Evolutionary conservation across 2,329 filamentous ascomycete genomes (phyloP), one percentile per base, ranked within the genome.

Genomic region (Aureobasidium musti): DNA sequence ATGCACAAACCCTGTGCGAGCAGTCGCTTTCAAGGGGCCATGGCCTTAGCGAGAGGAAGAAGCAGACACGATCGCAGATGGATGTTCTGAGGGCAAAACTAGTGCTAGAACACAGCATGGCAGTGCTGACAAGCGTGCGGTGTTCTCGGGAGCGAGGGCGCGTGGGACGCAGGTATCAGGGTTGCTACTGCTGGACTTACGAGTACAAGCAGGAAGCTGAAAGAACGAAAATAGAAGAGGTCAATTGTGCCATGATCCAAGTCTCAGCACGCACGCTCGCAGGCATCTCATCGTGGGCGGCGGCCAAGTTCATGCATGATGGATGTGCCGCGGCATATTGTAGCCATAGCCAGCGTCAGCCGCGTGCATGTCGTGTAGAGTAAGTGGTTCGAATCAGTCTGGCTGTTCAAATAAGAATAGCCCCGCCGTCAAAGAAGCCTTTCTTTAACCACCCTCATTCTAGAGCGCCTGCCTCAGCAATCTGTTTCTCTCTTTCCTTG

Each of bases 401-500:
- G 19, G 30, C 17, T 28, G 33, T 21, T 50, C 21, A 63, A 50
- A 63, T 52, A 63, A 28, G 59, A 64, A 30, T 23, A 57, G 35
- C 65, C 65, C 65, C 65, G 56, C 65, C 45, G 41, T 41, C 54
- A 30, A 35, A 30, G 43, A 61, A 53, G 65, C 53, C 56, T 66
- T 54, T 64, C 53, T 66, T 50, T 39, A 49, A 59, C 57, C 67
- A 65, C 52, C 54, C 54, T 65, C 54, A 43, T 37, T n/a, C 33
- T 35, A 45, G 50, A 47, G 35, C 28, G 28, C 41, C 19, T 63
- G 33, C 45, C 63, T 63, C 59, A 52, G 17, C 23, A 37, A 33
- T 53, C 39, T 23, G 41, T 63, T 67, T 49, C 33, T 57, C 61
- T 50, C 26, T 50, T 56, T 52, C 53, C 61, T 67, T 47, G 4